A percentile compares a stretch with the other conserved stretches of the same genome.
These are phyloP conservation scores for Oryza officinalis DNA, from an alignment of 176 grass and related monocot species.

Conservation along the genomic window DNA sequence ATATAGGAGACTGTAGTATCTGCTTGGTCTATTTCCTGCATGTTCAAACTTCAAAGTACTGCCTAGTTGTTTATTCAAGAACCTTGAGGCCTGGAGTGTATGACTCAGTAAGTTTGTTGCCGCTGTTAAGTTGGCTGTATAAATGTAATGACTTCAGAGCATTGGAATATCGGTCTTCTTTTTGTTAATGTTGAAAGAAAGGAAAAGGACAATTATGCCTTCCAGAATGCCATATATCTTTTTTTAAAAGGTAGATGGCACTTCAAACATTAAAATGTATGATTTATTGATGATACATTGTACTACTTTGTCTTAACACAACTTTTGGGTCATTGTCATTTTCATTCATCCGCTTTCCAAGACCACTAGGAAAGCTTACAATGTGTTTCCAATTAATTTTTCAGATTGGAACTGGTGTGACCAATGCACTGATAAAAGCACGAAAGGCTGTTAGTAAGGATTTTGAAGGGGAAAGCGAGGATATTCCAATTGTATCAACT, in stretches of 20 bases:
- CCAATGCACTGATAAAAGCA: slow-evolving; percentile 89
- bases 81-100: background rate
- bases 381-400: slow-evolving; percentile 21
- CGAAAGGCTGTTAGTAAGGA: slow-evolving; percentile 70
- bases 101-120: background rate
- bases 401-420: slow-evolving; percentile 83
- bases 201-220: background rate
- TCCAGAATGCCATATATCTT: slow-evolving; percentile 14
- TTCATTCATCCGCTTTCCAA: slow-evolving; percentile 6
- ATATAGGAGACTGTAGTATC: background rate
- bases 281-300: slow-evolving; percentile 13
- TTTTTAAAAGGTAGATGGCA: background rate
- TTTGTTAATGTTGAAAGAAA: slow-evolving; percentile 14
- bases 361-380: slow-evolving; percentile 26
- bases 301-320: background rate
- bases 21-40: background rate
- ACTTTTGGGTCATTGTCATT: background rate
- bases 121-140: background rate
- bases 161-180: background rate
- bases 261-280: background rate
- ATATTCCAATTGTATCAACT: slow-evolving; percentile 75
- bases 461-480: slow-evolving; percentile 62
- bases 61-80: slow-evolving; percentile 20
- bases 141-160: slow-evolving; percentile 12
- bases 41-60: background rate